Evolutionary conservation across 202 grass and related monocot genomes (phyloP).

Genomic region (Bolboschoenoplectus hybrid): DNA sequence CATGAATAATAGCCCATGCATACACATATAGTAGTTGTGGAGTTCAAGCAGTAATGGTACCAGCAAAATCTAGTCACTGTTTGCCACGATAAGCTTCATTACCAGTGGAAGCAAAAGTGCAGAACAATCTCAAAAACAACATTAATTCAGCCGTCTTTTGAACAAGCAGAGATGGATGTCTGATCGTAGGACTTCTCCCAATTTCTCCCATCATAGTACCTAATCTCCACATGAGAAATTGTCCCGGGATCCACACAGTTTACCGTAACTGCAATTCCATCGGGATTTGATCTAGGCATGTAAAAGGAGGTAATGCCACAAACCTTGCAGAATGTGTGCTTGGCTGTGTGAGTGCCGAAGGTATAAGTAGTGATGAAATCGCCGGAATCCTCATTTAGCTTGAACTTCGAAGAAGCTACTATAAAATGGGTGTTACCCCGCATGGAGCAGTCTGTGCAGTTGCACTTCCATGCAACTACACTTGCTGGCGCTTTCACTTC

Average conservation of each 20-base stretch:
- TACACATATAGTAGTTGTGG: neutral
- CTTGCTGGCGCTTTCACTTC: constrained; percentile 61
- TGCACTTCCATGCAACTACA: constrained; percentile 71
- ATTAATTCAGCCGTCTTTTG: constrained; percentile 40
- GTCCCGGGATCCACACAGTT: constrained; percentile 74
- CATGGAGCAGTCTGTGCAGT: constrained; percentile 83
- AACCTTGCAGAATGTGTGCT: constrained; percentile 81
- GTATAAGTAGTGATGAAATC: constrained; percentile 78
- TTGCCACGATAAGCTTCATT: constrained; percentile 13
- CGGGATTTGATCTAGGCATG: constrained; percentile 66
- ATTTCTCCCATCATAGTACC: constrained; percentile 57
- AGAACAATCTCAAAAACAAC: neutral
- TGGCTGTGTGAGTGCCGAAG: constrained; percentile 79
- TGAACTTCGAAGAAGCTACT: constrained; percentile 66
- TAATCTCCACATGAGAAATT: constrained; percentile 62
- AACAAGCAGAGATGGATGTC: constrained; percentile 46
- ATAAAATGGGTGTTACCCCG: constrained; percentile 63
- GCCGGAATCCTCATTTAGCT: constrained; percentile 44
- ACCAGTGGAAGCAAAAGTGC: neutral
- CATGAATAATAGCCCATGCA: neutral
- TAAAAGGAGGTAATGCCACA: constrained; percentile 92
- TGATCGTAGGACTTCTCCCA: constrained; percentile 61
- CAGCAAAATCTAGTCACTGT: neutral
- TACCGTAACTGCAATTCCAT: constrained; percentile 62
- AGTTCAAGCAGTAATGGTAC: neutral